Percentiles rank a stretch among this genome's conserved stretches.
Conservation (phyloP, 163 green algal species). For the Chloroidium sp. region DNA sequence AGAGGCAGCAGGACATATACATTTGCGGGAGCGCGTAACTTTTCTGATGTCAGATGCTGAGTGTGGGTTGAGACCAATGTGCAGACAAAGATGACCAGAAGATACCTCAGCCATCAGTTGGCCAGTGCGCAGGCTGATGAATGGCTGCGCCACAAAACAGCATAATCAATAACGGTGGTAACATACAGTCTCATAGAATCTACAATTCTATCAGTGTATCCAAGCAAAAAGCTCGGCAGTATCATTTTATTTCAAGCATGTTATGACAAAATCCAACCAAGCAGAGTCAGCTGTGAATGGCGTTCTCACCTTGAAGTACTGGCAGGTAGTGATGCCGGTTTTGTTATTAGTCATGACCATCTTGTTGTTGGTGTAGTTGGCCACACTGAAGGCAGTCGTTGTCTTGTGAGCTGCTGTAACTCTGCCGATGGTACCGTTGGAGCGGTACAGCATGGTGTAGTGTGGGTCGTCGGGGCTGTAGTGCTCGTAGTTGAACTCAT, state of each 20-base stretch:
- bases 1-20: neutral
- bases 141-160: neutral
- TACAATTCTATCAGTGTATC: too few species aligned
- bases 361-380: neutral
- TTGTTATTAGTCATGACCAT: neutral
- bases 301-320: neutral
- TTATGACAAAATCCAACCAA: neutral
- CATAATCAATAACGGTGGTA: too few species aligned
- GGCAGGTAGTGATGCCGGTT: neutral
- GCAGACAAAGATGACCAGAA: neutral
- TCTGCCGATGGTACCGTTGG: neutral
- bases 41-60: neutral
- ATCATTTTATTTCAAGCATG: neutral
- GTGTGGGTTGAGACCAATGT: neutral
- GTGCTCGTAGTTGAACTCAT: slow-evolving; percentile 1
- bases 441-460: neutral
- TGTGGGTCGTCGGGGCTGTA: neutral
- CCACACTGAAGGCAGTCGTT: neutral
- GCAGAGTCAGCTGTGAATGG: neutral
- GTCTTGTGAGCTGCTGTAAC: neutral
- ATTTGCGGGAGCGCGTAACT: too few species aligned
- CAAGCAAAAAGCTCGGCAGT: too few species aligned
- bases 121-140: neutral
- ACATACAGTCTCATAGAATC: too few species aligned
- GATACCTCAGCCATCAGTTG: neutral